These are phyloP conservation scores for Candida fluviatilis DNA, from an alignment of 805 yeast species.

Conservation along the genomic window DNA sequence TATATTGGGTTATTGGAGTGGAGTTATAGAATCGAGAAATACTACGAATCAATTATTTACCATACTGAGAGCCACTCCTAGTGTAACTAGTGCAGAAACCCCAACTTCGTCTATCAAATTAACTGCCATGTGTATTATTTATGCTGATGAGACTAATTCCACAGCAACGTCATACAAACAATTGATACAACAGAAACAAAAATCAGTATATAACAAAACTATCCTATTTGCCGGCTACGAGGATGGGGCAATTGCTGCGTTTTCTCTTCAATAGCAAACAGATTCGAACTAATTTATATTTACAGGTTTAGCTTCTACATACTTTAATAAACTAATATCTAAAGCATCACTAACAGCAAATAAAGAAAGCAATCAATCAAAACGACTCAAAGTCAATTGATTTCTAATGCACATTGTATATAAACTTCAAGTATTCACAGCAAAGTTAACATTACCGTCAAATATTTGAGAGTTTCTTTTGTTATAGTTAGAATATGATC, in stretches of 20 bases:
- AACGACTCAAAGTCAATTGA: too few species aligned
- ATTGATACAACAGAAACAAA: constrained; percentile 9
- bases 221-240: constrained; percentile 43
- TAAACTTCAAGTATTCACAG: neutral
- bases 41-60: neutral
- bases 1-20: constrained; percentile 48
- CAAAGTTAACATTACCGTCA: constrained; percentile 1
- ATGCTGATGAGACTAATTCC: neutral
- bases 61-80: neutral
- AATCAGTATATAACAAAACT: constrained; percentile 1
- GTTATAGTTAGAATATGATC: constrained; percentile 16
- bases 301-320: neutral
- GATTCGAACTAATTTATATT: neutral
- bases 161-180: constrained; percentile 7
- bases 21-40: constrained; percentile 27
- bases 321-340: neutral
- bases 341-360: too few species aligned
- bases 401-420: too few species aligned
- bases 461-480: constrained; percentile 14
- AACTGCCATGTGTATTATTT: neutral
- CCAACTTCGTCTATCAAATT: constrained; percentile 2
- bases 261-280: constrained; percentile 8
- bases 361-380: too few species aligned
- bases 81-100: neutral
- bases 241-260: constrained; percentile 50